Base-by-base conservation (phyloP, 345 rosid genomes). In the Eucalyptus virginea region DNA sequence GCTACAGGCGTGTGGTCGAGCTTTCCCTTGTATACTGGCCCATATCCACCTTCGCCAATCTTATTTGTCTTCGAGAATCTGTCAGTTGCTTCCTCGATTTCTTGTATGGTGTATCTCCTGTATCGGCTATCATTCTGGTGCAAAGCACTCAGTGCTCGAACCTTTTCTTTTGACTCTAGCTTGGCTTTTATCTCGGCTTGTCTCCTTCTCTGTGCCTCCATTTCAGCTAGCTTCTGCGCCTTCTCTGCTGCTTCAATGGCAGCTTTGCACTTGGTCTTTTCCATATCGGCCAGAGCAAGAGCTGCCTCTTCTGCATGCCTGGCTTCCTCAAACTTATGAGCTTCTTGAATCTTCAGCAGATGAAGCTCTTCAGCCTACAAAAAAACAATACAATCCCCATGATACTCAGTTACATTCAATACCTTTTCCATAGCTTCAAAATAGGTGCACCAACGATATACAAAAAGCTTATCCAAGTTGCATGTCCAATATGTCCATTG, bases 11-110 rank as follows among this genome's bases (percentile, higher is more conserved):
- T 97, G 90, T 97, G 98, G 93, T 96, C 98, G 51, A 96, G 97
- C 90, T 88, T 97, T 54, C 97, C 99, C 92, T 93, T 91, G 88
- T 93, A 97, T 40, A 97, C 99, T 21, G 99, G 99, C 92, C 99
- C 99, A 86, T 97, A 97, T 67, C 99, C 99, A 1, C 99, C 99
- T 93, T 96, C 99, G 45, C 99, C 99, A 77, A 97, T 94, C 90
- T 95, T 96, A 85, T 89, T 94, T 19, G 91, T 50, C 28, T 88
- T 89, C 16, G 95, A 62, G 83, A 96, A 97, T 9, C 85, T 90
- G 5, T 92, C 92, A 34, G 99, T 96, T 47, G 99, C 97, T 48
- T 86, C 95, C 93, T 97, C 98, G 8, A 97, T 95, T 91, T 97
- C 98, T 56, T 95, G 95, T 15, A 97, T 96, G 17, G 93, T 90